Evolutionary conservation across 2,329 filamentous ascomycete species (phyloP).

Genomic region (Helicocarpus griseus): DNA sequence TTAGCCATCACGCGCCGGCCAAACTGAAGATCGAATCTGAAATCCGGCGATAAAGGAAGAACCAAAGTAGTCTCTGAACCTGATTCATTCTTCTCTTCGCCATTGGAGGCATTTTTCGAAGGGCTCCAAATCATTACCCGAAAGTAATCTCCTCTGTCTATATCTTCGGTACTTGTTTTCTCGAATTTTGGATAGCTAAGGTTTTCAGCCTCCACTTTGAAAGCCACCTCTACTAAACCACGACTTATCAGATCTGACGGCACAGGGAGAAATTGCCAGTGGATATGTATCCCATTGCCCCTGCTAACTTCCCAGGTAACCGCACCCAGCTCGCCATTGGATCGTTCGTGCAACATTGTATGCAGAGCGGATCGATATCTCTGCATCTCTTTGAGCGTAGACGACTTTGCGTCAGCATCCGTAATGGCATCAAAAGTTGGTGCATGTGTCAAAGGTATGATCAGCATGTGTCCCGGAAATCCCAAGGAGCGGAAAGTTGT

Average conservation of each 20-base stretch:
- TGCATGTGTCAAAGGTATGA: slow-evolving; percentile 77
- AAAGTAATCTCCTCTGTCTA: slow-evolving; percentile 56
- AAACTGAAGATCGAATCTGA: slow-evolving; percentile 84
- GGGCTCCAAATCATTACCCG: slow-evolving; percentile 68
- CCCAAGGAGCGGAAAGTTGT: slow-evolving; percentile 61
- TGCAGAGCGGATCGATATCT: slow-evolving; percentile 70
- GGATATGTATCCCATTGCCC: slow-evolving; percentile 68
- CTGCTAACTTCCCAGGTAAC: slow-evolving; percentile 92
- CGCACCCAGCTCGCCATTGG: slow-evolving; percentile 54
- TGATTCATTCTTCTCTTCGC: slow-evolving; percentile 3
- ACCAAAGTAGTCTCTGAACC: slow-evolving; percentile 61
- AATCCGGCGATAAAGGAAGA: slow-evolving; percentile 60
- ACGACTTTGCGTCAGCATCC: slow-evolving; percentile 44
- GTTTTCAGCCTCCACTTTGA: slow-evolving; percentile 81
- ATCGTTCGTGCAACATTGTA: slow-evolving; percentile 53
- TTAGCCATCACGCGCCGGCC: slow-evolving; percentile 81
- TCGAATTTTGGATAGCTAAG: slow-evolving; percentile 48
- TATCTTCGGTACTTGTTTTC: slow-evolving; percentile 30
- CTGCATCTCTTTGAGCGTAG: slow-evolving; percentile 70
- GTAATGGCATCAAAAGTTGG: slow-evolving; percentile 63
- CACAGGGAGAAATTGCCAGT: slow-evolving; percentile 88
- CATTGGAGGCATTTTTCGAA: slow-evolving; percentile 20
- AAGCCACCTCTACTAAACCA: slow-evolving; percentile 76
- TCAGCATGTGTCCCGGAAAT: slow-evolving; percentile 80
- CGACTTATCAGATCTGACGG: slow-evolving; percentile 56